A percentile compares a stretch with the other conserved stretches of the same genome.
Conservation (phyloP, 75 land plant species). For the Gnetum montanum region DNA sequence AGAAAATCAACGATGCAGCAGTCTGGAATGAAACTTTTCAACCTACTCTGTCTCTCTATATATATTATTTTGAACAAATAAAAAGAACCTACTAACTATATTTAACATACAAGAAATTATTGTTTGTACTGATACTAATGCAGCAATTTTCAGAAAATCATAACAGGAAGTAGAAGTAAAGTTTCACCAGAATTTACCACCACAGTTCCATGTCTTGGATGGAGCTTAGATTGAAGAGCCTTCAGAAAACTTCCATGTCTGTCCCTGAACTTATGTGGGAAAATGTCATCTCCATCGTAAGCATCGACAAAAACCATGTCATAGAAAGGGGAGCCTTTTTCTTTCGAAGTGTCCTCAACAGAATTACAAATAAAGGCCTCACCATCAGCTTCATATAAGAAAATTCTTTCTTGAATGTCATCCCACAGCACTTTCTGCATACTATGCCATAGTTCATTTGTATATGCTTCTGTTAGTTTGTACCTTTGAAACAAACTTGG, state of each 20-base stretch:
- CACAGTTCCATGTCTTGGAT: slow-evolving; percentile 89
- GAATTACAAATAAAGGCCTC: slow-evolving; percentile 33
- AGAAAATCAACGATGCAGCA: no score
- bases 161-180: no score
- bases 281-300: slow-evolving; percentile 87
- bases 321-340: slow-evolving; percentile 26
- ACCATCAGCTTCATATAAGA: slow-evolving; percentile 64
- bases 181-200: slow-evolving; percentile 31
- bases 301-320: slow-evolving; percentile 90
- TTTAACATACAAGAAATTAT: no score
- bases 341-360: slow-evolving; percentile 8
- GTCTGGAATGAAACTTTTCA: no score
- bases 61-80: no score
- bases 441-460: background rate
- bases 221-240: slow-evolving; percentile 32
- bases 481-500: slow-evolving; percentile 2
- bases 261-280: slow-evolving; percentile 70
- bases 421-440: slow-evolving; percentile 49
- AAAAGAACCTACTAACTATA: no score
- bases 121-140: no score
- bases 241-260: slow-evolving; percentile 55
- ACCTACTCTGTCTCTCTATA: no score
- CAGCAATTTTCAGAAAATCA: no score
- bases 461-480: background rate
- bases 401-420: slow-evolving; percentile 41